Evolutionary conservation across 495 filamentous ascomycete genomes (phyloP), one percentile per base, ranked within the genome.

Genomic region (Aspergillus incahuasiensis): DNA sequence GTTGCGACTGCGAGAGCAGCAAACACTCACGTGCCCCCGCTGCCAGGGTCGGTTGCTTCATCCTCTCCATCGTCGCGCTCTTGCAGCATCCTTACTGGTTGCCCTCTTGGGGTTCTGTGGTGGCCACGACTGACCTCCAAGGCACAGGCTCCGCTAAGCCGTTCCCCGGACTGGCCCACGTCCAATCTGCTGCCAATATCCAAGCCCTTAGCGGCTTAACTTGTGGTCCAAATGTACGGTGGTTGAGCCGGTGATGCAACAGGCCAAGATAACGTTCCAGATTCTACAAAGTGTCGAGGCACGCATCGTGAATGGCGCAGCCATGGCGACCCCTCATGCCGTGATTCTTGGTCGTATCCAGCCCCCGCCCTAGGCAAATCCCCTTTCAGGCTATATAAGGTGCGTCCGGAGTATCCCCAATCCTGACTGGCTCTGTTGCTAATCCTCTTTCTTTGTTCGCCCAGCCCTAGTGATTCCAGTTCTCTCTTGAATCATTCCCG

Each of bases 231-330:
- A 25, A 44, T 34, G 39, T 45, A 30, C 42, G 24, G 42, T 20
- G 52, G 42, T 55, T 53, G 8, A 25, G 42, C 22, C 22, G 16
- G 52, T 54, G 30, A 57, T 54, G 58, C 52, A 50, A 62, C 55
- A 41, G 32, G 59, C 55, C 59, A 62, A 62, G 55, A 58, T 57
- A 58, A 48, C 25, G 49, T 53, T 48, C 47, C 48, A 40, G 51
- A 43, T 24, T 58, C 22, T 28, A 30, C 35, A 49, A 53, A 30
- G 16, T 49, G 30, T 45, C 55, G 54, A 57, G 34, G 21, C 32
- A 49, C 25, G 43, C 30, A 38, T 46, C 34, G 21, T 45, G 48
- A 40, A 54, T 44, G 48, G 46, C 40, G 46, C 52, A 56, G 21
- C 24, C 42, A 48, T 47, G 30, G 22, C 52, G 34, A 54, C 57